Base-by-base conservation (phyloP, 306 rosid genomes). In the Crotalaria pallida region DNA sequence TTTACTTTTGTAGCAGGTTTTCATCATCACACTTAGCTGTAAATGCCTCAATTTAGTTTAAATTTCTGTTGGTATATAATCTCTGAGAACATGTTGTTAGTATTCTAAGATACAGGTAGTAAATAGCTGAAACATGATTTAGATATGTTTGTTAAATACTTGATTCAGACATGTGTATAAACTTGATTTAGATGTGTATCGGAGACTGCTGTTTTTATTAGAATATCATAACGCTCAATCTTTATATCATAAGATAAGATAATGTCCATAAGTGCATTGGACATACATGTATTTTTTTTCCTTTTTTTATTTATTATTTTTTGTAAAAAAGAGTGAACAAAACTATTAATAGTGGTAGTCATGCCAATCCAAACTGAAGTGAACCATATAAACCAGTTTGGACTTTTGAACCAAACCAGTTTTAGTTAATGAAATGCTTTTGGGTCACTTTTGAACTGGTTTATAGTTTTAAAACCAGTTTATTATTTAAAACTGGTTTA, bases 181-280 rank as follows among this genome's bases (percentile, higher is more conserved):
- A 63, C 45, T 24, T 51, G 71, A 73, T 51, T 38, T 62, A 73
- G 64, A 38, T 53, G 52, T 23, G 6, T 6, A 69, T 50, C 1
- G 12, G 41, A 12, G 29, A 40, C 47, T 41, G 11, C 17, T 16
- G 29, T 56, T 56, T 29, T 55, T 44, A 56, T 55, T 40, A 41
- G 43, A 56, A 69, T 23, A 21, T n/a, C 10, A 7, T 27, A 27
- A 4, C 13, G 23, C 22, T 6, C 22, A 43, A 0, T 23, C 13
- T 64, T 19, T 62, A 21, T 40, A 41, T 21, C 52, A 6, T 40
- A 21, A 40, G 18, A 41, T 38, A 21, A 1, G n/a, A n/a, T n/a
- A n/a, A n/a, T 4, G 26, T 41, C 38, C 16, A 23, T 58, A 36
- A 31, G n/a, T 17, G 26, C 33, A 18, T 29, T 11, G n/a, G 3